Evolutionary conservation across 2,329 filamentous ascomycete genomes (phyloP), one percentile per base, ranked within the genome.

Genomic region (Stagonosporopsis tanaceti): DNA sequence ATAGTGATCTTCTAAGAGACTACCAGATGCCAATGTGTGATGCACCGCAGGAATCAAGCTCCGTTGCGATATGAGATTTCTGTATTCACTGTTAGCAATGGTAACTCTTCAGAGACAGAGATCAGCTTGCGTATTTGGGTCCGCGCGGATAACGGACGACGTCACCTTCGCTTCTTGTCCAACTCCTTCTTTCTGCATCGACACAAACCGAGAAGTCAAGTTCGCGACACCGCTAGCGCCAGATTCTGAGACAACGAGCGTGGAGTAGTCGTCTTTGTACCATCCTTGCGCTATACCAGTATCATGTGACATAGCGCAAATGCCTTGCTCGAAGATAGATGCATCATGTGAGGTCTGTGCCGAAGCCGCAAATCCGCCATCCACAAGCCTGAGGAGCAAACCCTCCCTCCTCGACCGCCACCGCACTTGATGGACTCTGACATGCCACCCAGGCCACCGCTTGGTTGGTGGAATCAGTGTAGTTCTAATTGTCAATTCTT

Each of bases 61-160:
- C 20, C 61, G 51, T 39, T 57, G 55, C 4, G 57, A 53, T 15
- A 64, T 50, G 5, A 66, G 53, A 25, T 64, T 66, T 1, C 61
- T 66, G 14, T 9, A 17, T 6, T 1, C 6, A 15, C 1, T 6
- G 27, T 57, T 11, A 59, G 40, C 32, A 6, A 22, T 4, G 1
- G 20, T 20, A 20, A 20, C 20, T 20, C 20, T 20, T 20, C 20
- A 20, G 20, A 20, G 20, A 20, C 20, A 20, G 20, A 20, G 20
- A 20, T 20, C 20, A 4, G 59, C 64, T 59, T 50, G 65, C 64
- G 64, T 67, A 37, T 67, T 67, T 14, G 64, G 64, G 47, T 67
- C 62, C 4, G 64, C 62, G 5, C 59, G 53, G 30, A 67, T 60
- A 25, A 62, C 57, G 0, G 8, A 41, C 11, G 22, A 24, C 20